Conservation (phyloP, 2,329 filamentous ascomycete genomes). For the Rosellinia necatrix region DNA sequence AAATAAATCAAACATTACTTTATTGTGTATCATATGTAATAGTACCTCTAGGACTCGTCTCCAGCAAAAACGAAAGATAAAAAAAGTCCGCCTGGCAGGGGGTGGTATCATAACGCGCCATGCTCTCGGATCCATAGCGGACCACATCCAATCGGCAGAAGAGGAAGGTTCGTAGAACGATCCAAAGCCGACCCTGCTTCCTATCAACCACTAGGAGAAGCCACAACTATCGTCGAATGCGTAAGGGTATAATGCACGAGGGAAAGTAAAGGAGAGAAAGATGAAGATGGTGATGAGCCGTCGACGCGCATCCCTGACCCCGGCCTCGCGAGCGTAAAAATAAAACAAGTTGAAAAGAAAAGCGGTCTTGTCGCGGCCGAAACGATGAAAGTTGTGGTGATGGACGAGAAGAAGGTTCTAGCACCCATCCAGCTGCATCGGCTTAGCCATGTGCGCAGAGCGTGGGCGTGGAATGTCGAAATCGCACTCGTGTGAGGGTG, state of each 20-base stretch:
- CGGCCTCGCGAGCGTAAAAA: constrained; percentile 3
- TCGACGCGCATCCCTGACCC: constrained; percentile 13
- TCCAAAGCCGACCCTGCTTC: constrained; percentile 26
- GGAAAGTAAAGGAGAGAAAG: constrained; percentile 2
- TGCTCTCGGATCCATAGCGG: constrained; percentile 7
- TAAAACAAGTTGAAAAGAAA: constrained; percentile 24
- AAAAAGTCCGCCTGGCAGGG: background rate
- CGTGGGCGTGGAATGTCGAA: background rate
- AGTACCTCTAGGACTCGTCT: constrained; percentile 2
- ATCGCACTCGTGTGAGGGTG: constrained; percentile 5
- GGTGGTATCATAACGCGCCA: constrained; percentile 22
- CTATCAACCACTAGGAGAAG: constrained; percentile 11
- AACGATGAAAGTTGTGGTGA: constrained; percentile 21
- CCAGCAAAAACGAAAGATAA: background rate
- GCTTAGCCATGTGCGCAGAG: constrained; percentile 4
- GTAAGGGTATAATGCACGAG: constrained; percentile 39
- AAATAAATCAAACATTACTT: constrained; percentile 13
- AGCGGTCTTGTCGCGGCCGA: constrained; percentile 28
- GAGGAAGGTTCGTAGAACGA: constrained; percentile 21
- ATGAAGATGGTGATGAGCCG: constrained; percentile 5
- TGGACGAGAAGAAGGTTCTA: background rate
- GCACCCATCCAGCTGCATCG: background rate
- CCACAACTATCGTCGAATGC: constrained; percentile 29
- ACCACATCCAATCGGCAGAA: constrained; percentile 23
- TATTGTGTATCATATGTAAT: constrained; percentile 16